Evolutionary conservation across 2,329 filamentous ascomycete genomes (phyloP), one percentile per base, ranked within the genome.

Genomic region (Xylaria sp.): DNA sequence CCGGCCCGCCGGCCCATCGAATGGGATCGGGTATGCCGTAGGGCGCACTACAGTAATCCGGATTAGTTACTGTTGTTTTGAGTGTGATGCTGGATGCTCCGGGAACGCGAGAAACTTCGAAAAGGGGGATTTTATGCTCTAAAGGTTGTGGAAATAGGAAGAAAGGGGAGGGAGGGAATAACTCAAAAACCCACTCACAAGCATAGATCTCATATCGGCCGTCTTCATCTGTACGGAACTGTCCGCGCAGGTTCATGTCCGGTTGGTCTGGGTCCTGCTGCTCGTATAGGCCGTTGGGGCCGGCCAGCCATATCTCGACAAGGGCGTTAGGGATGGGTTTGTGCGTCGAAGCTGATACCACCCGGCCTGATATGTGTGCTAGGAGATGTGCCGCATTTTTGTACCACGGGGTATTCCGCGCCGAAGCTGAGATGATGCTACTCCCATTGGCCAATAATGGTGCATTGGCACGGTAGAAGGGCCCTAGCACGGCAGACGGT

Each of bases 241-340:
- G 88, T 5, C 92, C 92, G 3, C 92, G 86, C 24, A 94, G 84
- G 77, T 94, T 94, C 80, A 89, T 89, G 65, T 94, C 91, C 6
- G 86, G 83, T 80, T 94, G 91, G 1, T 86, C 80, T 0, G 85
- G 82, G 71, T 94, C 92, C 79, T 94, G 92, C 79, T 93, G 91
- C 81, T 93, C 91, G 71, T 91, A 90, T 75, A 84, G 75, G 8
- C 88, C 83, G 75, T 95, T 94, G 36, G 92, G 91, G 0, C 88
- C 91, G 0, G 92, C 91, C 76, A 94, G 90, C 92, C 93, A 96
- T 61, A 94, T 85, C 75, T 95, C 92, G 42, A 96, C 85, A 24
- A 88, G 84, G 1, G 91, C 91, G 67, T 85, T 84, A 19, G 85
- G 83, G 53, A 95, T 83, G 0, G 91, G 90, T 78, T 88, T 81